A percentile compares a stretch with the other conserved stretches of the same genome.
phyloP scores from a whole-genome alignment of 768 basidiomycete genomes.

The Coprinopsis strossmayeri region DNA sequence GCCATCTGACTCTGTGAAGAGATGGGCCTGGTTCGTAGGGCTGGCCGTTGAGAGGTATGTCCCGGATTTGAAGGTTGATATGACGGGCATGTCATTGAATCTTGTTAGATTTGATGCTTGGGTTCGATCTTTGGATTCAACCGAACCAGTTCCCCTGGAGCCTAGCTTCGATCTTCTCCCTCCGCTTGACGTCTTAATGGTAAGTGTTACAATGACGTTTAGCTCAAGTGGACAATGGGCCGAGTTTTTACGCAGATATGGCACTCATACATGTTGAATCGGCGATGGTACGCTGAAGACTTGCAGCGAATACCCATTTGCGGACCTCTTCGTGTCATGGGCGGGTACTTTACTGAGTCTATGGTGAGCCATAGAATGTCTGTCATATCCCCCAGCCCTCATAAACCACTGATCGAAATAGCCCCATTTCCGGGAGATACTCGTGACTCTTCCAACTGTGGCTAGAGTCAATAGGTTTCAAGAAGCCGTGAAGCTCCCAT shows the following conservation, averaged over 20 bases:
- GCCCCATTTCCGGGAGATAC: neutral
- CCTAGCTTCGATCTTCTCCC: slow-evolving; percentile 19
- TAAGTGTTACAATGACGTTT: slow-evolving; percentile 6
- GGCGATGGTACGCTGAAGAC: slow-evolving; percentile 25
- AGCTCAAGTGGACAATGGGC: neutral
- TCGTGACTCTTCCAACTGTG: neutral
- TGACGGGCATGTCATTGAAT: neutral
- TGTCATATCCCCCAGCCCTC: no score
- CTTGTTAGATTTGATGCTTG: slow-evolving; percentile 27
- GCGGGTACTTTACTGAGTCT: neutral
- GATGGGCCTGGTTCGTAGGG: no score
- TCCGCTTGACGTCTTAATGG: slow-evolving; percentile 34
- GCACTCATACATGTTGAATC: slow-evolving; percentile 30
- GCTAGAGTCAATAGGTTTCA: neutral
- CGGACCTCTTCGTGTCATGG: neutral
- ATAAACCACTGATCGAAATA: neutral
- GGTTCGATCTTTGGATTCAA: slow-evolving; percentile 14
- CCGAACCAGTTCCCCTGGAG: slow-evolving; percentile 4
- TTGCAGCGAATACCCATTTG: neutral
- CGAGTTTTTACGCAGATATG: slow-evolving; percentile 18
- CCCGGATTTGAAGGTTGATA: neutral
- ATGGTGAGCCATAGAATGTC: neutral
- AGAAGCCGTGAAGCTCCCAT: neutral
- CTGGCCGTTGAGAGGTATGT: no score
- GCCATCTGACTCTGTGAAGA: no score